Evolutionary conservation across 129 eudicot species (phyloP).

Genomic region (Kitagawia praeruptora): DNA sequence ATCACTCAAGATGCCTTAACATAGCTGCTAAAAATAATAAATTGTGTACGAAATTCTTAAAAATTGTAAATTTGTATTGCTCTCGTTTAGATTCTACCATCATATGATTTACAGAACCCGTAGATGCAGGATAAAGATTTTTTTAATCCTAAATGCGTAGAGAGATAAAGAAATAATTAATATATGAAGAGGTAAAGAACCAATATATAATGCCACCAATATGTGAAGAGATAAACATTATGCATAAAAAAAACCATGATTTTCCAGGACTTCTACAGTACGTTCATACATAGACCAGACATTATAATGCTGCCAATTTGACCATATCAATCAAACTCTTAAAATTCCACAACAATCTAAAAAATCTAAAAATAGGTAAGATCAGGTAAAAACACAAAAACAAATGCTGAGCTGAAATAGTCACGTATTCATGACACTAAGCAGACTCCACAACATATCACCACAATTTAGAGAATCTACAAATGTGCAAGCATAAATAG

Average conservation of each 20-base stretch:
- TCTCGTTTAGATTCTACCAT: background rate
- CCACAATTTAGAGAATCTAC: background rate
- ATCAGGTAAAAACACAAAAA: background rate
- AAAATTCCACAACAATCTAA: background rate
- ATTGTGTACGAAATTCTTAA: too few relatives aligned
- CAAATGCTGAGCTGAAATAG: background rate
- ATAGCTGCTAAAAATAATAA: background rate
- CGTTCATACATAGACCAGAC: background rate
- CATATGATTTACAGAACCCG: background rate
- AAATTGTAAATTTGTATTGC: background rate
- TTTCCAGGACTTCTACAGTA: background rate
- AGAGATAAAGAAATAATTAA: background rate
- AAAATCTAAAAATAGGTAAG: background rate
- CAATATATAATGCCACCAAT: too few relatives aligned
- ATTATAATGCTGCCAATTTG: background rate
- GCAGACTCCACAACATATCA: background rate
- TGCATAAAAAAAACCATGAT: background rate
- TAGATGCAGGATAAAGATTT: background rate
- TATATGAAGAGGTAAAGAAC: background rate
- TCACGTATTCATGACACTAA: background rate
- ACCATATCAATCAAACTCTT: background rate
- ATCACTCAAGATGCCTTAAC: background rate
- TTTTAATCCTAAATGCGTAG: background rate
- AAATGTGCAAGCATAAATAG: background rate
- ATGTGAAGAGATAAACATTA: background rate